Percentiles rank a stretch among this genome's conserved stretches.
Conservation (phyloP, 208 protist species). For the Leishmania aethiopica region DNA sequence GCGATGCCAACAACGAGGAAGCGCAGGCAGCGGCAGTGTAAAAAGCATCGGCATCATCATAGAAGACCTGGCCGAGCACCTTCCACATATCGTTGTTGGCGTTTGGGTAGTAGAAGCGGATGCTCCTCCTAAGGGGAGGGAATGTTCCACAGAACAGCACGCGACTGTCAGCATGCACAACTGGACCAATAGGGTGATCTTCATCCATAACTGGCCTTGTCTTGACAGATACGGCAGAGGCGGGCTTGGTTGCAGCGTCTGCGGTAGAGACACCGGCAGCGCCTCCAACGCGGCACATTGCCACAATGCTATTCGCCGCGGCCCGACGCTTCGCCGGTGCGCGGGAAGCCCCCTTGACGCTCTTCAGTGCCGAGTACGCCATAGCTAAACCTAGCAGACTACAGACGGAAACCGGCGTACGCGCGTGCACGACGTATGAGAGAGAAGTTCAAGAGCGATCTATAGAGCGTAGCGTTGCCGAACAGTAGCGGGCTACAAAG, state of each 20-base stretch:
- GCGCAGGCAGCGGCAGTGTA: conserved; percentile 1
- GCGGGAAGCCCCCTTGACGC: background rate
- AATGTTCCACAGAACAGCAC: conserved; percentile 45
- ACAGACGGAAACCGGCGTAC: background rate
- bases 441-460: background rate
- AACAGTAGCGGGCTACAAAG: background rate
- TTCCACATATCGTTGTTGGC: conserved; percentile 44
- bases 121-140: conserved; percentile 22
- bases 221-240: background rate
- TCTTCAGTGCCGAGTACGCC: background rate
- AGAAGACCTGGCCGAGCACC: conserved; percentile 34
- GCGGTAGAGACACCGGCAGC: background rate
- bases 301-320: background rate
- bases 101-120: conserved; percentile 45
- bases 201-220: conserved; percentile 9
- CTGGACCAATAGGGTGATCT: conserved; percentile 25
- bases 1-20: background rate
- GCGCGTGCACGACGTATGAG: background rate
- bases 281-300: background rate
- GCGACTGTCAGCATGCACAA: conserved; percentile 17
- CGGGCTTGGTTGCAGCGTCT: background rate
- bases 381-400: background rate
- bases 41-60: conserved; percentile 22
- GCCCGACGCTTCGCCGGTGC: background rate
- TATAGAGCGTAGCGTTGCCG: background rate